A percentile compares a stretch with the other conserved stretches of the same genome.
These are phyloP conservation scores for Quillaja saponaria DNA, from an alignment of 306 rosid genomes.

Conservation along the genomic window DNA sequence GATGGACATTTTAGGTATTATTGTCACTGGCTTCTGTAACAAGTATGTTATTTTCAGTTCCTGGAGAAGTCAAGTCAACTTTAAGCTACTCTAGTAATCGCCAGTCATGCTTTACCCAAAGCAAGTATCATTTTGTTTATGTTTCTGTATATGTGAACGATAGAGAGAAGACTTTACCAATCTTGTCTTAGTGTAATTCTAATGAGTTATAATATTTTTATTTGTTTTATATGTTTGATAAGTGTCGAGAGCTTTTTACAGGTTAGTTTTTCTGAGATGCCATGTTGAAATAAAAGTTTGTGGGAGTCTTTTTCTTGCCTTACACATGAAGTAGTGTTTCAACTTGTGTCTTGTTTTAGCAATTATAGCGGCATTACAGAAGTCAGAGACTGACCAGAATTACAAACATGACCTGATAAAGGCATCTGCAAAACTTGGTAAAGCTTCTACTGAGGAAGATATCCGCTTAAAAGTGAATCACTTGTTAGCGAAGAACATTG, in stretches of 20 bases:
- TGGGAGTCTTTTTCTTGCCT: no score
- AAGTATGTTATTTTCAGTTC: no score
- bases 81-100: background rate
- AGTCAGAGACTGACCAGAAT: conserved; percentile 46
- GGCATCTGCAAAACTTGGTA: conserved; percentile 64
- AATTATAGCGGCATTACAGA: conserved; percentile 51
- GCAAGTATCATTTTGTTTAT: background rate
- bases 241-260: background rate
- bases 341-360: conserved; percentile 44
- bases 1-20: no score
- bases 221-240: background rate
- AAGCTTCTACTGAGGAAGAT: conserved; percentile 52
- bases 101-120: background rate
- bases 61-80: background rate
- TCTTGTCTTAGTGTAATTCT: background rate
- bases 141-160: background rate
- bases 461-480: conserved; percentile 58
- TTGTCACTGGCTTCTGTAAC: no score
- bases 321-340: background rate
- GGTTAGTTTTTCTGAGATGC: background rate
- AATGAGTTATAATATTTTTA: background rate
- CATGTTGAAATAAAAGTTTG: background rate
- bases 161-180: background rate
- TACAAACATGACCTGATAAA: conserved; percentile 43
- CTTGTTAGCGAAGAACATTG: conserved; percentile 56